Percentiles rank a stretch among this genome's conserved stretches.
Evolutionary conservation across 2,329 filamentous ascomycete genomes (phyloP).

Genomic region (Aureobasidium uvarum): DNA sequence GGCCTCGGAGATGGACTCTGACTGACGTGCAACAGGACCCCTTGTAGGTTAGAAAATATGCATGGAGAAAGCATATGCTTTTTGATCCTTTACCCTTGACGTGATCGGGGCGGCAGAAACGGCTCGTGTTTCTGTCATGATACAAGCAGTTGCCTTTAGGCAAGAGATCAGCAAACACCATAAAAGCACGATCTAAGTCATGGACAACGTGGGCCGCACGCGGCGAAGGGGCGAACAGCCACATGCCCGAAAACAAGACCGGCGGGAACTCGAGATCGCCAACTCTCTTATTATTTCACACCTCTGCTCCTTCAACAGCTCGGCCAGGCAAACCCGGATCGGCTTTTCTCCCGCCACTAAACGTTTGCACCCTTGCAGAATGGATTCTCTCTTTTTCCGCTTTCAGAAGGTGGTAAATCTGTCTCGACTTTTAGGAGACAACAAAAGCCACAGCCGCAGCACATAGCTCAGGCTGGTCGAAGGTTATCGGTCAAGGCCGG

Average conservation of each 20-base stretch:
- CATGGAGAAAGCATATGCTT: conserved; percentile 20
- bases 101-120: conserved; percentile 4
- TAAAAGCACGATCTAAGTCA: background rate
- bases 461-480: conserved; percentile 17
- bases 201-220: conserved; percentile 25
- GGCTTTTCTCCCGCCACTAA: conserved; percentile 13
- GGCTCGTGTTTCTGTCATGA: conserved; percentile 18
- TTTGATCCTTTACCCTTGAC: conserved; percentile 13
- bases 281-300: background rate
- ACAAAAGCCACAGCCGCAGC: conserved; percentile 20
- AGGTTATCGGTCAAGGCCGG: conserved; percentile 16
- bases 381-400: background rate
- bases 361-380: background rate
- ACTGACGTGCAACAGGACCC: background rate
- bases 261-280: conserved; percentile 12
- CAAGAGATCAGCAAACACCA: conserved; percentile 14
- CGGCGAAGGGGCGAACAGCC: conserved; percentile 14
- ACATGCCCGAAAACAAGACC: conserved; percentile 21
- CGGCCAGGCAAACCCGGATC: conserved; percentile 1
- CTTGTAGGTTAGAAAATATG: background rate
- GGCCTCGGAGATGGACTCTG: background rate
- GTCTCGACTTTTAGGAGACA: background rate
- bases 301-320: background rate
- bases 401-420: conserved; percentile 9
- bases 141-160: conserved; percentile 11